Base-by-base conservation (phyloP, 768 basidiomycete species). In the Russula lepida region DNA sequence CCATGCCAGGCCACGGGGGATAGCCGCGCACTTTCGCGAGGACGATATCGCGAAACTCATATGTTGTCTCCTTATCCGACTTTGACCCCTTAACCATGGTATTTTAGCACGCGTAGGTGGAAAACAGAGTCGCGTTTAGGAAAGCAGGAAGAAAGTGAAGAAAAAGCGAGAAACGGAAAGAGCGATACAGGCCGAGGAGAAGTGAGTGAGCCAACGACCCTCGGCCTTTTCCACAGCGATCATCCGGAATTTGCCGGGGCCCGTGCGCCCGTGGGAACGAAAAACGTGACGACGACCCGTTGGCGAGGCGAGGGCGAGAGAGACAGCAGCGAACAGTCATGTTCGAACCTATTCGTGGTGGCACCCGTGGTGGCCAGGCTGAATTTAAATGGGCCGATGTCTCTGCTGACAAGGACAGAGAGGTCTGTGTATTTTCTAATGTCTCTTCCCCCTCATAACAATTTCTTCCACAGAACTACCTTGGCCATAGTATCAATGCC, bases 1-100 rank as follows among this genome's bases (percentile, higher is more conserved):
- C 95, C 78, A 90, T 88, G 71, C 85, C 92, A 57, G 94, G 97
- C 97, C 97, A 99, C 4, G 89, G 81, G 2, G 97, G 93, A 76
- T 79, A 98, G 11, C 95, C 97, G 76, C 90, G 91, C 71, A 99
- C 76, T 78, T 95, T 95, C 27, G 83, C 93, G 63, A 98, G 83
- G 41, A 98, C 92, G 67, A 93, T 78, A 69, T 98, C 94, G 74
- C 88, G 85, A 58, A 80, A 70, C 25, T 80, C 79, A 72, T 89
- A 95, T 49, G 77, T 76, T 13, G 77, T 71, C 54, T 69, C 68
- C 51, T 65, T 68, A 63, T 70, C 71, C 65, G 74, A 71, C 65
- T 79, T 71, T 39, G 66, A 69, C 46, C 74, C 71, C 70, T 77
- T 75, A 71, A 63, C 74, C 75, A 28, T 71, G 66, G 44, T 61